These are phyloP conservation scores for Melampsora larici-populina DNA, from an alignment of 1,284 basidiomycete genomes.

Conservation along the genomic window DNA sequence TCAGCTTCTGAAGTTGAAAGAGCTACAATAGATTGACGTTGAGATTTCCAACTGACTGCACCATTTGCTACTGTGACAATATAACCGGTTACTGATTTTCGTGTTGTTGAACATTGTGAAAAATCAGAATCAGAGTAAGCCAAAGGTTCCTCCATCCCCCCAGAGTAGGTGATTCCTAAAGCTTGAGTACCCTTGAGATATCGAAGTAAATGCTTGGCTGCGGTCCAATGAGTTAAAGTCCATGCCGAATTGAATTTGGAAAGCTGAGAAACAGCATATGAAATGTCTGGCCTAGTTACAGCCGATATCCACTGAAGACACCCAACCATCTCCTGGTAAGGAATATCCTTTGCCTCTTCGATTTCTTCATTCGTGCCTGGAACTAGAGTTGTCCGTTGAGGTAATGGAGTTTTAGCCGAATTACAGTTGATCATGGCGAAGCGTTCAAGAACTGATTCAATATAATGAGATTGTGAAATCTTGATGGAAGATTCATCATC, in stretches of 20 bases:
- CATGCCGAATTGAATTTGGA: neutral
- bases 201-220: slow-evolving; percentile 40
- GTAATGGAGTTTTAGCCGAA: neutral
- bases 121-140: too few species aligned
- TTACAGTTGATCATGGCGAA: neutral
- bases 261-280: neutral
- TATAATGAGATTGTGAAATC: neutral
- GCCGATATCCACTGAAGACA: neutral
- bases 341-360: neutral
- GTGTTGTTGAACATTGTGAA: slow-evolving; percentile 57
- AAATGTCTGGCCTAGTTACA: neutral
- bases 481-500: too few species aligned
- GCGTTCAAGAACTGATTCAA: neutral
- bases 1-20: slow-evolving; percentile 57
- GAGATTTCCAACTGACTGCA: slow-evolving; percentile 56
- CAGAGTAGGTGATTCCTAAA: neutral
- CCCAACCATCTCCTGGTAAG: neutral
- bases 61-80: slow-evolving; percentile 52
- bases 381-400: neutral
- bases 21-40: slow-evolving; percentile 55
- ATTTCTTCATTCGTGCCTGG: neutral
- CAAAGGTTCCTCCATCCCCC: slow-evolving; percentile 45
- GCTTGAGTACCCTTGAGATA: neutral
- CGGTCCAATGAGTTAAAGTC: slow-evolving; percentile 21
- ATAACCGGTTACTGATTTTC: slow-evolving; percentile 55